phyloP scores from a whole-genome alignment of 805 yeast genomes.

The Candida anglica region DNA sequence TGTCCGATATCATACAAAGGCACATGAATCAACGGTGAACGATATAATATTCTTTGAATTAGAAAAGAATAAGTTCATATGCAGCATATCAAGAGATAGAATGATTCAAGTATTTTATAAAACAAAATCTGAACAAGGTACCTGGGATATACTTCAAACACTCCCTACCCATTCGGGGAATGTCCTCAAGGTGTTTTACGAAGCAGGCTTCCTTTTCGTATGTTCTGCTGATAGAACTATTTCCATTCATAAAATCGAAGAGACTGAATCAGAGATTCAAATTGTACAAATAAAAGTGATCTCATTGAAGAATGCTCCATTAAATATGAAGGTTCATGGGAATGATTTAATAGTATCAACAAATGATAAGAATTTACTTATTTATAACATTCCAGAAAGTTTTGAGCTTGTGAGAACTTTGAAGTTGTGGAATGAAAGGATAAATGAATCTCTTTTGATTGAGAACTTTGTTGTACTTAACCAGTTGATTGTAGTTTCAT shows the following conservation, averaged over 20 bases:
- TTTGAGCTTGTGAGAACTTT: constrained; percentile 33
- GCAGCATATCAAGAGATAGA: constrained; percentile 56
- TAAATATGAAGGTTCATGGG: constrained; percentile 30
- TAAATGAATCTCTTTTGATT: constrained; percentile 39
- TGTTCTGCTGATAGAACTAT: constrained; percentile 62
- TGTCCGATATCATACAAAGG: constrained; percentile 28
- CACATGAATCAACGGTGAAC: constrained; percentile 51
- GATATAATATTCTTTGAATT: constrained; percentile 36
- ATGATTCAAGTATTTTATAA: constrained; percentile 53
- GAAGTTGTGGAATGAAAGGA: constrained; percentile 36
- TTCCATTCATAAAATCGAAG: constrained; percentile 44
- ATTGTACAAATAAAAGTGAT: constrained; percentile 42
- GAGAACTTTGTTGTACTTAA: constrained; percentile 38
- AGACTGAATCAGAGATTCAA: constrained; percentile 14
- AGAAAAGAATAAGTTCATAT: constrained; percentile 24
- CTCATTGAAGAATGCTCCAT: constrained; percentile 49
- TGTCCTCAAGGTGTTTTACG: constrained; percentile 33
- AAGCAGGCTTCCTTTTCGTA: constrained; percentile 36
- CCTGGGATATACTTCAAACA: constrained; percentile 58
- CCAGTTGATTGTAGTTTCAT: constrained; percentile 35
- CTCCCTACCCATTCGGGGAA: constrained; percentile 57
- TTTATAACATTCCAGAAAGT: constrained; percentile 31
- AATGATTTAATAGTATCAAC: constrained; percentile 48
- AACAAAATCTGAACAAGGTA: constrained; percentile 3
- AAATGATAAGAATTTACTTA: constrained; percentile 44